Conservation (phyloP, 192 early-diverging fungal genomes). For the Funneliformis geosporum region DNA sequence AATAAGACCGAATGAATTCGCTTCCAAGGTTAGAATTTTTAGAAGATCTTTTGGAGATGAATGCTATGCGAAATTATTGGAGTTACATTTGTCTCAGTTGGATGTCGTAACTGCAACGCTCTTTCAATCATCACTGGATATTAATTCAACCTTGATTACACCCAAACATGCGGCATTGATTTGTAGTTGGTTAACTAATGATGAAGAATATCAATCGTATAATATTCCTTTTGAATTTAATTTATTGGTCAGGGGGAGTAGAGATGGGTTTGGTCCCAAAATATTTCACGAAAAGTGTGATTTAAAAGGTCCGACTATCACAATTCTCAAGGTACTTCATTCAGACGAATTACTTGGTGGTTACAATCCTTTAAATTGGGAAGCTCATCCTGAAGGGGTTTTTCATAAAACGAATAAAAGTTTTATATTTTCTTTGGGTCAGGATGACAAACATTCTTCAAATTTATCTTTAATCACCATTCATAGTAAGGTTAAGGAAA, state of each 20-base stretch:
- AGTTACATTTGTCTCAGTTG: neutral
- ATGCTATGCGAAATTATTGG: neutral
- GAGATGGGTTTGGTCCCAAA: neutral
- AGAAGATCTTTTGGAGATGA: neutral
- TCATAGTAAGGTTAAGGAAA: constrained; percentile 4
- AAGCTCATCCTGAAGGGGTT: neutral
- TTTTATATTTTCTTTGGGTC: neutral
- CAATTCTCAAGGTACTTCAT: neutral
- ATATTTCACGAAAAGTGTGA: neutral
- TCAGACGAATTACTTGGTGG: constrained; percentile 9
- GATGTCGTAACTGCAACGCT: neutral
- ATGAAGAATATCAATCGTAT: neutral
- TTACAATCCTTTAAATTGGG: neutral
- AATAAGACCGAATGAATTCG: neutral
- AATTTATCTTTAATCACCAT: too few species aligned
- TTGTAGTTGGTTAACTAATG: constrained; percentile 7
- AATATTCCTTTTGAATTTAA: constrained; percentile 2
- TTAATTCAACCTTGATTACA: constrained; percentile 6
- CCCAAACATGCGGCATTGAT: neutral
- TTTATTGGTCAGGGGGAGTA: neutral
- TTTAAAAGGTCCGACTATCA: neutral
- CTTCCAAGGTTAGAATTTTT: neutral
- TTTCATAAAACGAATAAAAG: neutral
- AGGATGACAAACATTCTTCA: neutral
- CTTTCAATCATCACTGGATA: neutral